Base-by-base conservation (phyloP, 2,329 filamentous ascomycete species). In the Pseudogymnoascus sp. region DNA sequence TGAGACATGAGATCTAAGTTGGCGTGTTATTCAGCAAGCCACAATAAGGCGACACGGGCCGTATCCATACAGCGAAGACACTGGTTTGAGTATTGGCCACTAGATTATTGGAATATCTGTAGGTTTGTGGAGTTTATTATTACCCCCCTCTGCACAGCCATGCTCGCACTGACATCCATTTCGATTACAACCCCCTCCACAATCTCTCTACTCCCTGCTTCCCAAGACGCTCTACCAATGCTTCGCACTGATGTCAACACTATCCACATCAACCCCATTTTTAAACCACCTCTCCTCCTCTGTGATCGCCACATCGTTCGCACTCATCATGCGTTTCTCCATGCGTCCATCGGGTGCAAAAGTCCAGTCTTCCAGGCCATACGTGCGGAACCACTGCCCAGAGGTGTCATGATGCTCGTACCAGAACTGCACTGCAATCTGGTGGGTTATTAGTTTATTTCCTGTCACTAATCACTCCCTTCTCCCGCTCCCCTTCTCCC, bases 401-500 rank as follows among this genome's bases (percentile, higher is more conserved):
- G 78, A 67, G 6, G 75, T 74, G 68, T 93, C 89, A 73, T 95
- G 88, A 69, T 93, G 95, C 59, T 72, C 70, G 47, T 72, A 72
- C 90, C 90, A 95, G 72, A 94, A 95, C 70, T 96, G 90, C 20
- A 95, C 91, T 1, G 90, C 90, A 65, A 92, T 93, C 74, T 84
- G 20, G 20, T 4, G 6, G 12, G 37, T 18, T n/a, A 8, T 33
- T 15, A 11, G 57, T 12, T 1, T 39, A 4, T 9, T n/a, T 18
- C 3, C 22, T 38, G 12, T 28, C 20, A 43, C 36, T 11, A 2
- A 14, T 1, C 6, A 9, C 18, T 6, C 18, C 18, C 62, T 20
- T 28, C 35, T 36, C 9, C n/a, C 25, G 2, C 61, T 28, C 30
- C 25, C 22, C 18, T 1, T 20, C 36, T 14, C 28, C 33, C 4